Evolutionary conservation across 208 protist species (phyloP).

Genomic region (Blastocrithidia nonstop): DNA sequence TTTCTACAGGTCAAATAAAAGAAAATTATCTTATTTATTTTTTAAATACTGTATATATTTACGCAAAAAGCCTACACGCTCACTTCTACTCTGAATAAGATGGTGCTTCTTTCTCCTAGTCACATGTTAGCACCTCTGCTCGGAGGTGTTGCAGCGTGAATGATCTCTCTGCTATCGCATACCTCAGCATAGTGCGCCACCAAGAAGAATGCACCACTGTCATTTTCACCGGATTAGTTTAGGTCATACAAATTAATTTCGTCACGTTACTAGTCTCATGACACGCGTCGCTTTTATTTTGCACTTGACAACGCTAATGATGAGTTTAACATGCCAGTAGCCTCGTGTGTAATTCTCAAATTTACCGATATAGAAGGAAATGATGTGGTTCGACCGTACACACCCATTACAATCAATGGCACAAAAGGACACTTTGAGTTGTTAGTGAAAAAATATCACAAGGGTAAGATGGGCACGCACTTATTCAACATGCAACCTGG

Average conservation of each 20-base stretch:
- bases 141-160: constrained; percentile 17
- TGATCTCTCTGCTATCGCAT: too few species aligned
- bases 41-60: too few species aligned
- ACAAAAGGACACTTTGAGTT: constrained; percentile 75
- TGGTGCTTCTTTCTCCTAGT: constrained; percentile 3
- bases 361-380: constrained; percentile 71
- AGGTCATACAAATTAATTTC: constrained; percentile 64
- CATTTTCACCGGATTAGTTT: constrained; percentile 63
- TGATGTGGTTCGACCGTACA: constrained; percentile 82
- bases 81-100: too few species aligned
- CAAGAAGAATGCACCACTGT: constrained; percentile 18
- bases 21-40: too few species aligned
- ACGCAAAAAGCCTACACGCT: too few species aligned
- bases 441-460: constrained; percentile 74
- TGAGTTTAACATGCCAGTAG: constrained; percentile 35
- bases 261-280: constrained; percentile 71
- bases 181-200: too few species aligned
- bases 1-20: too few species aligned
- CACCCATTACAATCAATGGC: constrained; percentile 46
- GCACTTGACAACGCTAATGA: constrained; percentile 30
- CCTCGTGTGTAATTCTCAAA: constrained; percentile 67
- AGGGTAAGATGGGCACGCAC: constrained; percentile 84
- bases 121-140: constrained; percentile 18
- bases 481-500: constrained; percentile 81
- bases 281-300: constrained; percentile 76